Conservation (phyloP, 768 basidiomycete genomes). For the Kwoniella sp. region DNA sequence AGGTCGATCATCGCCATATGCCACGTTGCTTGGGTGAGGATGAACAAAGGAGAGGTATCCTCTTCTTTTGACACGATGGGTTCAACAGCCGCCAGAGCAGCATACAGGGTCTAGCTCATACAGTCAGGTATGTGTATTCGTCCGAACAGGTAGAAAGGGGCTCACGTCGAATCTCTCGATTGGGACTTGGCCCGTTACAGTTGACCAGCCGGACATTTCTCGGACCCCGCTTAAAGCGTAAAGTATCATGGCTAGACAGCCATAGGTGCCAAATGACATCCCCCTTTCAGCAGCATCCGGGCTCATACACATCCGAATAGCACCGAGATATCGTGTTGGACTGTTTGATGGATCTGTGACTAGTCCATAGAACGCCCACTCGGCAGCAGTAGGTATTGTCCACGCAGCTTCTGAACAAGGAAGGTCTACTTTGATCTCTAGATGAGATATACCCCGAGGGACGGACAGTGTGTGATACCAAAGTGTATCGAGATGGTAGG, state of each 20-base stretch:
- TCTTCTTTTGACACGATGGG: constrained; percentile 3
- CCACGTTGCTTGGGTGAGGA: constrained; percentile 28
- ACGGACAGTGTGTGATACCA: constrained; percentile 42
- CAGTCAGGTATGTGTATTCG: neutral
- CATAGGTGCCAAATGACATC: neutral
- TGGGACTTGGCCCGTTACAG: constrained; percentile 36
- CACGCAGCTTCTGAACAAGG: constrained; percentile 28
- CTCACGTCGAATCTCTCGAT: constrained; percentile 41
- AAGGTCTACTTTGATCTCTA: constrained; percentile 45
- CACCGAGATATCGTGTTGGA: neutral
- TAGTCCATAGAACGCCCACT: constrained; percentile 28
- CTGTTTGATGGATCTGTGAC: neutral
- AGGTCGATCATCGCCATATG: constrained; percentile 40
- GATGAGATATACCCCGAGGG: constrained; percentile 41
- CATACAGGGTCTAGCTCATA: constrained; percentile 6
- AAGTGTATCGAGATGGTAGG: constrained; percentile 35
- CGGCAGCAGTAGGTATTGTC: constrained; percentile 8
- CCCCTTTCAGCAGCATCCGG: neutral
- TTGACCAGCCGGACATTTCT: constrained; percentile 44
- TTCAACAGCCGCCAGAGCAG: constrained; percentile 7
- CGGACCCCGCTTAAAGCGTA: constrained; percentile 18
- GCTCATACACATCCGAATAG: neutral
- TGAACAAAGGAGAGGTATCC: neutral
- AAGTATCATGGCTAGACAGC: neutral
- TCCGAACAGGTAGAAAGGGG: neutral